Conservation (phyloP, 352 stramenopile genomes). For the Peronospora destructor region DNA sequence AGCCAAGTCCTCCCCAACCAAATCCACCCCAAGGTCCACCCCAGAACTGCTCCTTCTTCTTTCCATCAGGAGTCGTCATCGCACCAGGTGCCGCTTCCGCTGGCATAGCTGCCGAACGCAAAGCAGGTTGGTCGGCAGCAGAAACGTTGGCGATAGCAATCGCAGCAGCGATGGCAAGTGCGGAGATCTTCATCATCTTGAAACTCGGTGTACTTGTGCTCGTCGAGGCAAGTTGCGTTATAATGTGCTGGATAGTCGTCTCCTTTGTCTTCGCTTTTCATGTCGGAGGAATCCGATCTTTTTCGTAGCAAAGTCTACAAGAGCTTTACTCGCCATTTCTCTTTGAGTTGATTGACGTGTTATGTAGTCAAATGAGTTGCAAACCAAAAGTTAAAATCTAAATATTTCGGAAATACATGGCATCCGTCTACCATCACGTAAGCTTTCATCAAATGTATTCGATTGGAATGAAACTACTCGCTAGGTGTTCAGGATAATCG, state of each 20-base stretch:
- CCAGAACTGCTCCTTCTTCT: constrained; percentile 14
- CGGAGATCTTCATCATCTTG: constrained; percentile 16
- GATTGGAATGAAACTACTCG: too few relatives aligned
- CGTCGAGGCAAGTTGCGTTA: constrained; percentile 12
- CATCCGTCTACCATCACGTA: too few relatives aligned
- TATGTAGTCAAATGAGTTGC: not conserved
- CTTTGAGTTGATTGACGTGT: not conserved
- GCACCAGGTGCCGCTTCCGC: not conserved
- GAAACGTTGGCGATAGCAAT: constrained; percentile 14
- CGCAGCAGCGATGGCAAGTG: constrained; percentile 7
- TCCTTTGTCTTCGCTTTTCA: not conserved
- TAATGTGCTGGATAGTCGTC: not conserved
- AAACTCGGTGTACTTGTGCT: not conserved
- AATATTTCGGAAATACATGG: too few relatives aligned
- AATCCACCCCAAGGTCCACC: constrained; percentile 8
- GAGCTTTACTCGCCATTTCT: too few relatives aligned
- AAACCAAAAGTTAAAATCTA: too few relatives aligned
- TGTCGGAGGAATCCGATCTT: not conserved
- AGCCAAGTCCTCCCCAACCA: not conserved
- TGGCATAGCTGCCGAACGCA: constrained; percentile 1
- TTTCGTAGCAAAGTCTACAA: not conserved
- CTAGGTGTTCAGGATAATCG: too few relatives aligned
- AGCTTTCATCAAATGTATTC: too few relatives aligned
- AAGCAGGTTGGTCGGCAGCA: constrained; percentile 16
- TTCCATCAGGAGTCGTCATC: not conserved